These are phyloP conservation scores for Crucihimalaya himalaica DNA, from an alignment of 345 rosid species.

Conservation along the genomic window DNA sequence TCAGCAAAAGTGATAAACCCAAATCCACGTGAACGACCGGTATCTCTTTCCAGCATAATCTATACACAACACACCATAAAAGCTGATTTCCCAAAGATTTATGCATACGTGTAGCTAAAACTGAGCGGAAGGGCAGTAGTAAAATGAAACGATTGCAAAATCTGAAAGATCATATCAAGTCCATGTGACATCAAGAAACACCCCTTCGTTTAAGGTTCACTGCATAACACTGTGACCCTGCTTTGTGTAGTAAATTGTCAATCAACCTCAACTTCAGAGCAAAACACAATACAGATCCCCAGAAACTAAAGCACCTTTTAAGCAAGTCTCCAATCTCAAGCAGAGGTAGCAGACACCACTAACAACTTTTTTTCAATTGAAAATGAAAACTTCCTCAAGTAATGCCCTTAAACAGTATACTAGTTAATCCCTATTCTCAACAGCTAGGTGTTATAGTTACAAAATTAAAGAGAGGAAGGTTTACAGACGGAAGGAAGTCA, in stretches of 20 bases:
- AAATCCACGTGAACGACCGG: conserved; percentile 95
- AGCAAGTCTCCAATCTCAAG: conserved; percentile 32
- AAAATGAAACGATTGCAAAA: conserved; percentile 31
- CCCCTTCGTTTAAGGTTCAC: conserved; percentile 29
- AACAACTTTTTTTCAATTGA: conserved; percentile 23
- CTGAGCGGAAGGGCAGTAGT: conserved; percentile 31
- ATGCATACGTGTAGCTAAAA: conserved; percentile 32
- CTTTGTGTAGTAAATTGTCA: conserved; percentile 24
- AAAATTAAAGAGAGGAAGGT: conserved; percentile 27
- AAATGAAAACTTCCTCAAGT: background rate
- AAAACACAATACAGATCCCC: conserved; percentile 28
- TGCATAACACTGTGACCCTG: conserved; percentile 27
- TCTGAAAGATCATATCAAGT: conserved; percentile 31
- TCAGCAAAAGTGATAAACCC: conserved; percentile 94
- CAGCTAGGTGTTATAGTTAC: background rate
- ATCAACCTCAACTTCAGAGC: conserved; percentile 26
- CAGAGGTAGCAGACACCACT: conserved; percentile 24
- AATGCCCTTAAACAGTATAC: conserved; percentile 10
- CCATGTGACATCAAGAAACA: conserved; percentile 30
- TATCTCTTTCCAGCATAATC: conserved; percentile 97
- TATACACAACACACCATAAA: conserved; percentile 50
- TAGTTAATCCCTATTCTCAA: conserved; percentile 22
- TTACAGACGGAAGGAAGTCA: conserved; percentile 11
- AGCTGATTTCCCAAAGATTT: conserved; percentile 38
- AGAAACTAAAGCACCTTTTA: conserved; percentile 34